Conservation (phyloP, 129 eudicot species). For the Apium graveolens region DNA sequence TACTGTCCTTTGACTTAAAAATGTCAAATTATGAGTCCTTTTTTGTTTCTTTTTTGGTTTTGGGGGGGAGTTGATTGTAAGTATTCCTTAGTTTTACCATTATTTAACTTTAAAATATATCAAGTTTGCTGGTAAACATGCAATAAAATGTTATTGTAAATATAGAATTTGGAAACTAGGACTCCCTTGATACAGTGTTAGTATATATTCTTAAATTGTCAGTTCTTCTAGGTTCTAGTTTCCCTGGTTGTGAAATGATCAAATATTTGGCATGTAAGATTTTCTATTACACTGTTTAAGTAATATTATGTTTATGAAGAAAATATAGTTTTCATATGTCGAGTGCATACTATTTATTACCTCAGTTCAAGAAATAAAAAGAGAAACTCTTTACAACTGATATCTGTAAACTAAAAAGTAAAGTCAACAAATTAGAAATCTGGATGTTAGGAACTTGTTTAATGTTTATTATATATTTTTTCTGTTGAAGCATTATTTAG, state of each 20-base stretch:
- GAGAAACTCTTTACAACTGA: not conserved
- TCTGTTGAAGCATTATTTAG: not conserved
- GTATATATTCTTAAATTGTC: not conserved
- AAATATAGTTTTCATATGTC: not conserved
- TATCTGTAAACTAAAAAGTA: not conserved
- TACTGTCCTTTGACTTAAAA: too few species aligned
- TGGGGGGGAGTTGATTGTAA: too few species aligned
- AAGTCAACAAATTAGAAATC: not conserved
- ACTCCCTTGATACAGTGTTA: not conserved
- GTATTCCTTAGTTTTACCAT: too few species aligned
- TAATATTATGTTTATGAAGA: not conserved
- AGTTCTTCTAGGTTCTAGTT: not conserved
- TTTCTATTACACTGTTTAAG: not conserved
- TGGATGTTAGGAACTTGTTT: not conserved
- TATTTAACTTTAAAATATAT: not conserved
- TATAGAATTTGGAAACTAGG: not conserved
- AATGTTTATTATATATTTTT: not conserved
- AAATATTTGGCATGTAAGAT: too few species aligned
- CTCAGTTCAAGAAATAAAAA: not conserved
- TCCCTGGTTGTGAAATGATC: not conserved
- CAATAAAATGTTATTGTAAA: not conserved
- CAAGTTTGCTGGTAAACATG: not conserved
- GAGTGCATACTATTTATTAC: not conserved
- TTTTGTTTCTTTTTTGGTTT: too few species aligned
- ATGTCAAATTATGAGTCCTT: too few species aligned